Percentiles rank a stretch among this genome's conserved stretches.
phyloP scores from a whole-genome alignment of 176 grass and related monocot species.

The Luzula sylvatica region DNA sequence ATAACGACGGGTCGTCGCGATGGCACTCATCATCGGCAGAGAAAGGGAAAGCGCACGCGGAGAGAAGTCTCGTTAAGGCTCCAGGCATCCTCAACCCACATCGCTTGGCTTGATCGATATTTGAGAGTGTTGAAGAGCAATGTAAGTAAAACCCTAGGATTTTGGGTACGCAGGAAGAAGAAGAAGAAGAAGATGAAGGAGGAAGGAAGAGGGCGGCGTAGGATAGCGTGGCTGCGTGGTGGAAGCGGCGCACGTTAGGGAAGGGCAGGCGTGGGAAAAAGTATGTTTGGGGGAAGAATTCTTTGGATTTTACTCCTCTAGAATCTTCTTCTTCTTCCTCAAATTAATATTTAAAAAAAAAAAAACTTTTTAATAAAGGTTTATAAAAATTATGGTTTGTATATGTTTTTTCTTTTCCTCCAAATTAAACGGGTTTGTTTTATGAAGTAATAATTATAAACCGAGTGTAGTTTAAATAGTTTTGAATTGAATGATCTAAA shows the following conservation, averaged over 20 bases:
- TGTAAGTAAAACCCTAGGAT: conserved; percentile 21
- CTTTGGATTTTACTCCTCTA: too few relatives aligned
- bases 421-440: too few relatives aligned
- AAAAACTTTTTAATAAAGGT: too few relatives aligned
- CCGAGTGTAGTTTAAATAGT: too few relatives aligned
- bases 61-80: conserved; percentile 69
- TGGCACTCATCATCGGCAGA: conserved; percentile 19
- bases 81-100: conserved; percentile 76
- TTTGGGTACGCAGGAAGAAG: not conserved
- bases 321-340: too few relatives aligned
- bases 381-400: too few relatives aligned
- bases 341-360: too few relatives aligned
- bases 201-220: conserved; percentile 5
- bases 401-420: too few relatives aligned
- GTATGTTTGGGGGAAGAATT: not conserved
- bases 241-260: conserved; percentile 19
- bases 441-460: too few relatives aligned
- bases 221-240: conserved; percentile 22
- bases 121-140: too few relatives aligned
- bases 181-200: not conserved
- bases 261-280: conserved; percentile 2
- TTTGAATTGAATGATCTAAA: too few relatives aligned
- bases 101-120: conserved; percentile 35
- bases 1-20: conserved; percentile 46
- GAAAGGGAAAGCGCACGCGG: conserved; percentile 39